Conservation (phyloP, 805 yeast species). For the Cyberlindnera euphorbiiphila region DNA sequence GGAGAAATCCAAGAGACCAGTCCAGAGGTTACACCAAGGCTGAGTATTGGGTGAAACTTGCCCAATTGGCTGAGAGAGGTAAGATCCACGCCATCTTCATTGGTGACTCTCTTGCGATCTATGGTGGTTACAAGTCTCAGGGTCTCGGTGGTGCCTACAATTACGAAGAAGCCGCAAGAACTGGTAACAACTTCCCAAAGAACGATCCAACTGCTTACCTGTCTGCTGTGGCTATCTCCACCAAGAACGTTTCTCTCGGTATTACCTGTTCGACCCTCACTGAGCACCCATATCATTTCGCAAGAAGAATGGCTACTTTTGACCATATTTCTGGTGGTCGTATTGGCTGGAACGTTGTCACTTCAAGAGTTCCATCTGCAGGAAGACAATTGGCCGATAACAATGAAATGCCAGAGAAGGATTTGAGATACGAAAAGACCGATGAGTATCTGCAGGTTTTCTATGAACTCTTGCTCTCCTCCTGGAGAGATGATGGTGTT, state of each 20-base stretch:
- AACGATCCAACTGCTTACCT: slow-evolving; percentile 38
- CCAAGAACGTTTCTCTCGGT: slow-evolving; percentile 39
- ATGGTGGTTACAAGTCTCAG: slow-evolving; percentile 35
- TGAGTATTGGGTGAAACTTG: slow-evolving; percentile 39
- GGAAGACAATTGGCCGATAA: slow-evolving; percentile 40
- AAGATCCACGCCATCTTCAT: slow-evolving; percentile 37
- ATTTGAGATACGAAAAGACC: slow-evolving; percentile 39
- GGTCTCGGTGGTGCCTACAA: slow-evolving; percentile 33
- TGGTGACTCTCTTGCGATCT: slow-evolving; percentile 39
- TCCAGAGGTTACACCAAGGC: slow-evolving; percentile 23
- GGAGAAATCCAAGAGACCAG: slow-evolving; percentile 28
- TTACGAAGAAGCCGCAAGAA: slow-evolving; percentile 33
- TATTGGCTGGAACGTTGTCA: slow-evolving; percentile 47
- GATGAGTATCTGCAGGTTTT: slow-evolving; percentile 43
- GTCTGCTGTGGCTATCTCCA: slow-evolving; percentile 41
- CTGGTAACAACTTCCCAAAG: slow-evolving; percentile 35
- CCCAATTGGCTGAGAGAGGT: slow-evolving; percentile 38
- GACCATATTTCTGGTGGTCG: slow-evolving; percentile 46
- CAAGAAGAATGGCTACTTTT: slow-evolving; percentile 42
- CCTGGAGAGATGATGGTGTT: slow-evolving; percentile 44
- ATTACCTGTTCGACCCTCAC: slow-evolving; percentile 43
- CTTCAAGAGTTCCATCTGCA: slow-evolving; percentile 41
- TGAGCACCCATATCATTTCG: slow-evolving; percentile 44
- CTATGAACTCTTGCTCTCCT: slow-evolving; percentile 38
- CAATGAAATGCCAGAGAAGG: slow-evolving; percentile 37